Evolutionary conservation across 805 yeast species (phyloP).

Genomic region (Blastobotrys americana): DNA sequence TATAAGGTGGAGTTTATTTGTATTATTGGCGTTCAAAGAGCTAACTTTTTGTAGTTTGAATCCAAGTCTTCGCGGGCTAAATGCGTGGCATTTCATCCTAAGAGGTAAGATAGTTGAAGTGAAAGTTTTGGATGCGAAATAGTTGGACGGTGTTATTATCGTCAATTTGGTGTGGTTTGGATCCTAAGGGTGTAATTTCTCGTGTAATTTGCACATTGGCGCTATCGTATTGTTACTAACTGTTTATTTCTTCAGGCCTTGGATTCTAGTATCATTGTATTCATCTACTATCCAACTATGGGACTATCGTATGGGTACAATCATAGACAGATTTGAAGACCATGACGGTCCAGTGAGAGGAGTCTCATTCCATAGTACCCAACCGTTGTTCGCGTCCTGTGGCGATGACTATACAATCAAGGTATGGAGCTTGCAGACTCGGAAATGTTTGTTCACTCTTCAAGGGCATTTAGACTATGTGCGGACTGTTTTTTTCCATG

Average conservation of each 20-base stretch:
- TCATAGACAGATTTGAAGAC: slow-evolving; percentile 93
- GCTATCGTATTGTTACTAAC: slow-evolving; percentile 1
- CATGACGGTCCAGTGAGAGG: slow-evolving; percentile 98
- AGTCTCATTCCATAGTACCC: slow-evolving; percentile 95
- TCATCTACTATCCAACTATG: slow-evolving; percentile 98
- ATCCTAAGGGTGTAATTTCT: neutral
- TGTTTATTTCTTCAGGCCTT: slow-evolving; percentile 51
- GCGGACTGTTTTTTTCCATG: slow-evolving; percentile 90
- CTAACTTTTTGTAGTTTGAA: slow-evolving; percentile 55
- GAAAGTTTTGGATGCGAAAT: neutral
- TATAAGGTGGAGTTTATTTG: too few relatives aligned
- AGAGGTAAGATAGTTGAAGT: slow-evolving; percentile 40
- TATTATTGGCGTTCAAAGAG: too few relatives aligned
- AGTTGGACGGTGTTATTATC: too few relatives aligned
- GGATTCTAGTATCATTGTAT: slow-evolving; percentile 91
- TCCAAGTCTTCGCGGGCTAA: slow-evolving; percentile 97
- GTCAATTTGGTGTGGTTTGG: too few relatives aligned
- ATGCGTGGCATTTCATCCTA: slow-evolving; percentile 96
- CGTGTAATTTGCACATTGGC: too few relatives aligned
- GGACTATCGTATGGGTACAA: slow-evolving; percentile 99
- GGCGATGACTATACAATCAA: slow-evolving; percentile 94
- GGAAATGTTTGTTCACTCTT: slow-evolving; percentile 86
- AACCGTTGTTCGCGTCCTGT: slow-evolving; percentile 93
- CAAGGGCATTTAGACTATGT: slow-evolving; percentile 93
- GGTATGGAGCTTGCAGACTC: slow-evolving; percentile 90